Evolutionary conservation across 75 land plant species (phyloP).

Genomic region (Picea glauca): DNA sequence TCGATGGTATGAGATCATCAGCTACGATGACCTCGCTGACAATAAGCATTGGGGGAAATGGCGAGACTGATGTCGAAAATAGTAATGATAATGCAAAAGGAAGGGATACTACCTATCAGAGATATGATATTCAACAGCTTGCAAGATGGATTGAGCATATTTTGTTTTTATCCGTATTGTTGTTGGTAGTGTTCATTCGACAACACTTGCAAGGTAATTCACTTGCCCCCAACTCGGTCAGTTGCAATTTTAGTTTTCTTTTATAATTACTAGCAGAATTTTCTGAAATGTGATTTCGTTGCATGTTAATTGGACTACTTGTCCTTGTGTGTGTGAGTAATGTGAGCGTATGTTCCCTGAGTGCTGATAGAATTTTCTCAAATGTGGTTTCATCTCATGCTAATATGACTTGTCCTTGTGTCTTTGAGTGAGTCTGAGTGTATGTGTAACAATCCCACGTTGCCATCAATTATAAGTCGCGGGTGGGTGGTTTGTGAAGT

Average conservation of each 20-base stretch:
- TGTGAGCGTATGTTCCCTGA: too few species aligned
- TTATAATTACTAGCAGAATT: neutral
- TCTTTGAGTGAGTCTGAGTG: too few species aligned
- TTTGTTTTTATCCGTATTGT: slow-evolving; percentile 74
- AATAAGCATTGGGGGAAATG: slow-evolving; percentile 10
- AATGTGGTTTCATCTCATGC: too few species aligned
- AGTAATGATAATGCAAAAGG: slow-evolving; percentile 9
- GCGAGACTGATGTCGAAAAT: neutral
- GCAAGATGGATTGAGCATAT: slow-evolving; percentile 88
- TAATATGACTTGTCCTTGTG: too few species aligned
- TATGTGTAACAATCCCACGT: too few species aligned
- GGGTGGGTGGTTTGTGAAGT: too few species aligned
- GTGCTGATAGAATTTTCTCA: too few species aligned
- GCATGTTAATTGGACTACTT: too few species aligned
- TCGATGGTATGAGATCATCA: slow-evolving; percentile 11
- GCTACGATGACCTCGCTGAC: slow-evolving; percentile 1
- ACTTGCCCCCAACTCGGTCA: neutral
- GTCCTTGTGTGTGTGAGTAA: too few species aligned
- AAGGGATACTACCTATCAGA: slow-evolving; percentile 58
- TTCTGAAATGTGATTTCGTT: too few species aligned
- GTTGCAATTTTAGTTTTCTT: neutral
- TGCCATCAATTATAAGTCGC: too few species aligned
- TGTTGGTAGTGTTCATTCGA: slow-evolving; percentile 80
- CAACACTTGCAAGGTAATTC: slow-evolving; percentile 80
- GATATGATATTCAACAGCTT: slow-evolving; percentile 90